Percentiles rank a stretch among this genome's conserved stretches.
Conservation (phyloP, 345 rosid genomes). For the Melastoma malabathricum region DNA sequence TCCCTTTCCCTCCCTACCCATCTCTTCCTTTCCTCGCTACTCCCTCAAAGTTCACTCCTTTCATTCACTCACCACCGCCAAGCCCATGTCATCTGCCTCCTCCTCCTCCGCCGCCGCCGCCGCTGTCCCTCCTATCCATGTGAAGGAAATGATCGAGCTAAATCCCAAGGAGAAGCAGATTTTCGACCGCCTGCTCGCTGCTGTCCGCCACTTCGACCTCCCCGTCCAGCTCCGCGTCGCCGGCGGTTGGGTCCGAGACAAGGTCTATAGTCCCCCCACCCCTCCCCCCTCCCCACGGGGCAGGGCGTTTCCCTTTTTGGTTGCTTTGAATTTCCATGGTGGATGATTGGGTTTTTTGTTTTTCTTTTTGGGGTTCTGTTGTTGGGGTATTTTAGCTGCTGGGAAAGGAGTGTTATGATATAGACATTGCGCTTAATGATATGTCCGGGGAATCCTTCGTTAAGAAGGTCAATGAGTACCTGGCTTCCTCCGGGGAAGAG, state of each 20-base stretch:
- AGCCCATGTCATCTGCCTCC: no score
- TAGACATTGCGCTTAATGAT: constrained; percentile 77
- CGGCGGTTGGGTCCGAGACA: constrained; percentile 99
- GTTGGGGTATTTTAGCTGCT: constrained; percentile 35
- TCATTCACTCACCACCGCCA: no score
- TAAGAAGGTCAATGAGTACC: constrained; percentile 55
- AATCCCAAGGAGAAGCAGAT: constrained; percentile 51
- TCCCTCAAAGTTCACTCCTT: no score
- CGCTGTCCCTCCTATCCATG: constrained; percentile 8
- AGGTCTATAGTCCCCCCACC: constrained; percentile 33
- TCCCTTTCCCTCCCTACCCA: no score
- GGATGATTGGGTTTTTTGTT: neutral
- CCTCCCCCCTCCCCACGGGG: neutral
- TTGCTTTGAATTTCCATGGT: neutral
- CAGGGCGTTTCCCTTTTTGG: neutral
- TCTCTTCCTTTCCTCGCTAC: no score
- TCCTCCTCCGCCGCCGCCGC: no score
- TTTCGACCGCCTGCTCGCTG: constrained; percentile 56
- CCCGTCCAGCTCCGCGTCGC: constrained; percentile 82
- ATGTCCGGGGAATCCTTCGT: constrained; percentile 77
- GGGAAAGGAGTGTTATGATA: constrained; percentile 81
- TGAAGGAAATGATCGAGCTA: constrained; percentile 49
- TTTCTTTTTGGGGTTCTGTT: neutral
- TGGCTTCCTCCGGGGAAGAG: constrained; percentile 47
- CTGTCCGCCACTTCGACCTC: constrained; percentile 51